A percentile compares a stretch with the other conserved stretches of the same genome.
phyloP scores from a whole-genome alignment of 805 yeast genomes.

The Saturnispora hagleri region DNA sequence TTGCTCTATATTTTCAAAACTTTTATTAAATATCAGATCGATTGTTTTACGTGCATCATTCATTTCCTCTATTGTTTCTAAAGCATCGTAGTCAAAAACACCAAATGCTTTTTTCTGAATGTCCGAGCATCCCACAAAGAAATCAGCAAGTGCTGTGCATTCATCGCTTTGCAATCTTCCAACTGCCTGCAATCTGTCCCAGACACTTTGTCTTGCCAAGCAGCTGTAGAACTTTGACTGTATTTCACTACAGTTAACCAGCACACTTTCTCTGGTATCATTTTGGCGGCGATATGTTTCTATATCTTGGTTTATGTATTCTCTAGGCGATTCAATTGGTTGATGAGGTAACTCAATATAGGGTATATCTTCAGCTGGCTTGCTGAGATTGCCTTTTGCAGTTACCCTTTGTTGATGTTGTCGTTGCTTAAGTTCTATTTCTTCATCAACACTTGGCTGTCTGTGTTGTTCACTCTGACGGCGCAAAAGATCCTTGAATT shows the following conservation, averaged over 20 bases:
- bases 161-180: constrained; percentile 16
- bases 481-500: constrained; percentile 21
- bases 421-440: not conserved
- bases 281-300: constrained; percentile 24
- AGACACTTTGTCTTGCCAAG: constrained; percentile 14
- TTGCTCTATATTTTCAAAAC: constrained; percentile 22
- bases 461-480: constrained; percentile 8
- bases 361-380: not conserved
- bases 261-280: constrained; percentile 21
- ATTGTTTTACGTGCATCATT: constrained; percentile 21
- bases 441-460: constrained; percentile 6
- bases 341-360: constrained; percentile 4
- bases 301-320: constrained; percentile 13
- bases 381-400: not conserved
- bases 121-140: constrained; percentile 25
- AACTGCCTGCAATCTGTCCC: constrained; percentile 13
- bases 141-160: constrained; percentile 22
- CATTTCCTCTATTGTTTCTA: constrained; percentile 23
- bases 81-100: constrained; percentile 25
- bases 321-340: constrained; percentile 4
- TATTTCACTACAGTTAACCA: constrained; percentile 28
- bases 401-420: constrained; percentile 1
- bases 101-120: constrained; percentile 26
- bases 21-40: constrained; percentile 23
- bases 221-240: constrained; percentile 24